These are phyloP conservation scores for Pichia sp. DNA, from an alignment of 1,139 yeast species.

Conservation along the genomic window DNA sequence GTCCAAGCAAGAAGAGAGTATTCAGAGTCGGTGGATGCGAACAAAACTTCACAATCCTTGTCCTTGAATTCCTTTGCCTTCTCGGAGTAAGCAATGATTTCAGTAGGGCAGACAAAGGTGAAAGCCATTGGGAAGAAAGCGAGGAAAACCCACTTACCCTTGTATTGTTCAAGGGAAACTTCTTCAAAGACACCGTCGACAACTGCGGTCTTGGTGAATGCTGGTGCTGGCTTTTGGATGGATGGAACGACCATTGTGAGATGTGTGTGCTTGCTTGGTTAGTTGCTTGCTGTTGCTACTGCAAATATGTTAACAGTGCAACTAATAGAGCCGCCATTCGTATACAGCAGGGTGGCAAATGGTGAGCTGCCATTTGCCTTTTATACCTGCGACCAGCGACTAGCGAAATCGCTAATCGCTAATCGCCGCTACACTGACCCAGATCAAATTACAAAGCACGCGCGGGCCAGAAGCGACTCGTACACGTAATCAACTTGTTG, in stretches of 20 bases:
- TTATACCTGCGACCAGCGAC: too few relatives aligned
- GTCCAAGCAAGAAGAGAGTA: slow-evolving; percentile 98
- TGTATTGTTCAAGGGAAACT: slow-evolving; percentile 86
- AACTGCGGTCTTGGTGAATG: slow-evolving; percentile 94
- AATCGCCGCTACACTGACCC: too few relatives aligned
- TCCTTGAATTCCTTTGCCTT: slow-evolving; percentile 85
- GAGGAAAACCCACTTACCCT: slow-evolving; percentile 95
- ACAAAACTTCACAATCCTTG: slow-evolving; percentile 81
- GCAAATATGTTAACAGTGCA: too few relatives aligned
- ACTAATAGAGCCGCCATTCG: too few relatives aligned
- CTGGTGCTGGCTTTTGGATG: slow-evolving; percentile 94
- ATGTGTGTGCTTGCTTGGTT: too few relatives aligned
- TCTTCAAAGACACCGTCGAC: slow-evolving; percentile 94
- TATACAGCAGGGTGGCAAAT: neutral
- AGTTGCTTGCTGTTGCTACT: too few relatives aligned
- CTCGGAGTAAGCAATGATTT: slow-evolving; percentile 96
- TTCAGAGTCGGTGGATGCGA: slow-evolving; percentile 98
- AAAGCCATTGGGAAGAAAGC: slow-evolving; percentile 98
- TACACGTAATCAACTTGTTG: too few relatives aligned
- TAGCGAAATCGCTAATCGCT: too few relatives aligned
- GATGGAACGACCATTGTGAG: slow-evolving; percentile 65
- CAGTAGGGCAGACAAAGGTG: slow-evolving; percentile 99
- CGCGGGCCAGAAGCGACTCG: too few relatives aligned
- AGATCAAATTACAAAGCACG: too few relatives aligned
- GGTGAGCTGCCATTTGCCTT: too few relatives aligned